Evolutionary conservation across 192 early-diverging fungal species (phyloP).

Genomic region (Coemansia sp.): DNA sequence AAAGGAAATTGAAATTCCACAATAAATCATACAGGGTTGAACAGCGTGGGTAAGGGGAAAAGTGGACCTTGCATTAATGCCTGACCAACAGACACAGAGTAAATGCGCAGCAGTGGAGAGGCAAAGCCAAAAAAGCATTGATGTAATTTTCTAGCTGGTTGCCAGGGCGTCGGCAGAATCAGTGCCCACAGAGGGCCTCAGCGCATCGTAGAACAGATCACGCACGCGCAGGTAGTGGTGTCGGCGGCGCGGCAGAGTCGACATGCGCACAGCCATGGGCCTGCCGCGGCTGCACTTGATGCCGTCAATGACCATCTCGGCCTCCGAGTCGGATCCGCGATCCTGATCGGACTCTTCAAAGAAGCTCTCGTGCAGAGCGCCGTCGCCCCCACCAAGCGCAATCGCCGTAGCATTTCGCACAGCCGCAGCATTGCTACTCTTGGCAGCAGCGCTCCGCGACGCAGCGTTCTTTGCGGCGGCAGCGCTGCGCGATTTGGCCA

Average conservation of each 20-base stretch:
- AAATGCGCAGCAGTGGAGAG: neutral
- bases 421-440: constrained; percentile 40
- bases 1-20: neutral
- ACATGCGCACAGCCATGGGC: constrained; percentile 61
- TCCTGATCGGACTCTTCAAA: constrained; percentile 72
- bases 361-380: constrained; percentile 42
- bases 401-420: constrained; percentile 52
- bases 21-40: no score
- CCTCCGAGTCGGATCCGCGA: constrained; percentile 56
- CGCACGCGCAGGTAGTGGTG: constrained; percentile 63
- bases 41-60: neutral
- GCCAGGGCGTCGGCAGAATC: constrained; percentile 22
- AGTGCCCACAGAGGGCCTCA: constrained; percentile 47
- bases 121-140: no score
- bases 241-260: constrained; percentile 59
- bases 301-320: constrained; percentile 61
- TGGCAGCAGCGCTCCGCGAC: constrained; percentile 41
- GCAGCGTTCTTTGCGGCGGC: constrained; percentile 48
- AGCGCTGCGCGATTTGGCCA: constrained; percentile 72
- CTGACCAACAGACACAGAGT: neutral
- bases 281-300: constrained; percentile 61
- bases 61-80: neutral
- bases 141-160: neutral
- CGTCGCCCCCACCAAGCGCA: constrained; percentile 59
- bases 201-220: constrained; percentile 66